phyloP scores from a whole-genome alignment of 345 rosid genomes.

The Aquilaria malaccensis region DNA sequence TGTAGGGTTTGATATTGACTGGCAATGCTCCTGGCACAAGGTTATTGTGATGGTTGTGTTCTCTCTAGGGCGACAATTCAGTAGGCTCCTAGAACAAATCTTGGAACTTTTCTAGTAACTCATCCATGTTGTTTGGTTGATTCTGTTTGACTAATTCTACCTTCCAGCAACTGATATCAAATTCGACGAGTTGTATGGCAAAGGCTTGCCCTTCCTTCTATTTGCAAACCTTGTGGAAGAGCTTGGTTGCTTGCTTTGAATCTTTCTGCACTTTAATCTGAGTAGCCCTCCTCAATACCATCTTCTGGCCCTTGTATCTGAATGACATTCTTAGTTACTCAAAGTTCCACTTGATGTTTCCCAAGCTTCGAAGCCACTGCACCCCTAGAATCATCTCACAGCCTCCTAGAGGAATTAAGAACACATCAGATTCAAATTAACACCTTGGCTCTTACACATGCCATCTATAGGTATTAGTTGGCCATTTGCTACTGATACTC shows the following conservation, averaged over 20 bases:
- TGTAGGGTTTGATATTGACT: too few relatives aligned
- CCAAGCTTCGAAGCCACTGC: neutral
- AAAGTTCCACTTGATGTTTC: neutral
- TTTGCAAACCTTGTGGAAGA: neutral
- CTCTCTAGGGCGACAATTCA: neutral
- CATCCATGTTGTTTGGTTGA: neutral
- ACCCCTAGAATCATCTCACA: neutral
- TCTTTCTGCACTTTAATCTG: neutral
- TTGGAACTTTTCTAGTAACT: neutral
- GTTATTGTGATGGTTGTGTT: neutral
- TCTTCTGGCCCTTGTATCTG: neutral
- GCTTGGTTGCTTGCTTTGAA: neutral
- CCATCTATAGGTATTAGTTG: neutral
- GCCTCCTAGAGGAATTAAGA: neutral
- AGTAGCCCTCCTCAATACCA: neutral
- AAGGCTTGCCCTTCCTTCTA: neutral
- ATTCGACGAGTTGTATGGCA: too few relatives aligned
- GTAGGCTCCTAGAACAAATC: neutral
- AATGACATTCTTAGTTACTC: neutral
- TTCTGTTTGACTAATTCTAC: too few relatives aligned
- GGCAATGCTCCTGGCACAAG: neutral
- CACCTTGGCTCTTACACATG: neutral
- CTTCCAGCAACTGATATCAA: too few relatives aligned
- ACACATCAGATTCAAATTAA: neutral
- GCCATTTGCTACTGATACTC: neutral